Conservation (phyloP, 805 yeast species). For the Wickerhamiella spandovensis region DNA sequence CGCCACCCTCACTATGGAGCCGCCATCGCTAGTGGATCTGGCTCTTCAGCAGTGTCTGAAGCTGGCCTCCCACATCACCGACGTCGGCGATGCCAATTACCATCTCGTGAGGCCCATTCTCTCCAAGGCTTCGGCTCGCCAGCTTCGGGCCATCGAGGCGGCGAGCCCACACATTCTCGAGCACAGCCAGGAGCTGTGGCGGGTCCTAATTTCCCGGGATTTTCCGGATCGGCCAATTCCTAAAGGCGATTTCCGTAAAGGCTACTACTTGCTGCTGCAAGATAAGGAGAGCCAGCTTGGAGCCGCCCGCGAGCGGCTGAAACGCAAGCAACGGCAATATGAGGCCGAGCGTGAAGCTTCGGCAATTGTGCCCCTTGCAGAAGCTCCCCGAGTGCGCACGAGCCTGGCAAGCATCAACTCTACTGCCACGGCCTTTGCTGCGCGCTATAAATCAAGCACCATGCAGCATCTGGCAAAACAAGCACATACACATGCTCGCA, state of each 20-base stretch:
- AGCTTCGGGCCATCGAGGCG: conserved; percentile 23
- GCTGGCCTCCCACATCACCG: conserved; percentile 17
- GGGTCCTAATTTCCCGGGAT: conserved; percentile 18
- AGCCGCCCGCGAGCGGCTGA: conserved; percentile 29
- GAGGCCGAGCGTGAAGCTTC: conserved; percentile 18
- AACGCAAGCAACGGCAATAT: conserved; percentile 19
- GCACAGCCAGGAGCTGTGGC: conserved; percentile 25
- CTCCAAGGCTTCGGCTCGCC: conserved; percentile 21
- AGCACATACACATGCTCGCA: conserved; percentile 1
- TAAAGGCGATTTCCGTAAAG: conserved; percentile 14
- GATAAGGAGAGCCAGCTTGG: conserved; percentile 34
- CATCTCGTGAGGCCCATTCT: conserved; percentile 27
- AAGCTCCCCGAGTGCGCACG: conserved; percentile 5
- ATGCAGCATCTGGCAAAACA: conserved; percentile 18
- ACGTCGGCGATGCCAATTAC: conserved; percentile 29
- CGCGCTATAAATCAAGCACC: conserved; percentile 10
- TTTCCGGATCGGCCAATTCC: conserved; percentile 25
- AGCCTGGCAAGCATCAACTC: not conserved
- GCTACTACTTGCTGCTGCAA: conserved; percentile 19
- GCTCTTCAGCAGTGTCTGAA: conserved; percentile 15
- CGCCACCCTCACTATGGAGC: not conserved
- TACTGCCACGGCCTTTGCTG: not conserved
- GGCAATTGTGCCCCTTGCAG: conserved; percentile 14
- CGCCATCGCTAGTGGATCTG: conserved; percentile 15
- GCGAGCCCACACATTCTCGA: conserved; percentile 21